A percentile compares a stretch with the other conserved stretches of the same genome.
Evolutionary conservation across 2,329 filamentous ascomycete genomes (phyloP).

Genomic region (Cordyceps militaris): DNA sequence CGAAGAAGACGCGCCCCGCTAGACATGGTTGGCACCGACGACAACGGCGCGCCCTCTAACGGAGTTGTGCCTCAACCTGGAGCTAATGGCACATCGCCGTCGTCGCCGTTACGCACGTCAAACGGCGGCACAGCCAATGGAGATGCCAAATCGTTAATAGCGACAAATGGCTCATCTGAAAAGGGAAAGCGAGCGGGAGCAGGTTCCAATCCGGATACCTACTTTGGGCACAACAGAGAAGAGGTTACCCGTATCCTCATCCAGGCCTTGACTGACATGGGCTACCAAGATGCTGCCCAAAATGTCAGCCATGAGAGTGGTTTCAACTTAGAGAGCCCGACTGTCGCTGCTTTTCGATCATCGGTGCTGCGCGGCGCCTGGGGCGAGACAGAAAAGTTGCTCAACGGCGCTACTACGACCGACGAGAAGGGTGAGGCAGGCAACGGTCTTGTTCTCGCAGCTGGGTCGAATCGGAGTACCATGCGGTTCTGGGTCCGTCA

Average conservation of each 20-base stretch:
- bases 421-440: slow-evolving; percentile 28
- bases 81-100: slow-evolving; percentile 36
- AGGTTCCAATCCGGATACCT: slow-evolving; percentile 33
- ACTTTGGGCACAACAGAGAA: slow-evolving; percentile 82
- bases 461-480: slow-evolving; percentile 65
- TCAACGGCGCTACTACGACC: slow-evolving; percentile 49
- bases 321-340: slow-evolving; percentile 76
- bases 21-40: slow-evolving; percentile 53
- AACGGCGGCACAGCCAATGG: slow-evolving; percentile 36
- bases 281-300: slow-evolving; percentile 71
- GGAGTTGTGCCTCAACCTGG: slow-evolving; percentile 36
- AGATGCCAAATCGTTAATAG: slow-evolving; percentile 35
- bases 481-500: slow-evolving; percentile 87
- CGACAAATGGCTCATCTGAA: slow-evolving; percentile 49
- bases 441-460: slow-evolving; percentile 65
- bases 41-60: slow-evolving; percentile 51
- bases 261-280: slow-evolving; percentile 82
- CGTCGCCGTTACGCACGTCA: slow-evolving; percentile 18
- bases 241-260: slow-evolving; percentile 91
- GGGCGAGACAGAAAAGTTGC: slow-evolving; percentile 73
- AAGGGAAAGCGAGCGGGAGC: slow-evolving; percentile 20
- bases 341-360: slow-evolving; percentile 76
- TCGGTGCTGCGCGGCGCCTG: slow-evolving; percentile 77
- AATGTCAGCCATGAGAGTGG: slow-evolving; percentile 75
- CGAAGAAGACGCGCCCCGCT: slow-evolving; percentile 48